Evolutionary conservation across 2,329 filamentous ascomycete genomes (phyloP).

Genomic region (Hymenoscyphus scutula): DNA sequence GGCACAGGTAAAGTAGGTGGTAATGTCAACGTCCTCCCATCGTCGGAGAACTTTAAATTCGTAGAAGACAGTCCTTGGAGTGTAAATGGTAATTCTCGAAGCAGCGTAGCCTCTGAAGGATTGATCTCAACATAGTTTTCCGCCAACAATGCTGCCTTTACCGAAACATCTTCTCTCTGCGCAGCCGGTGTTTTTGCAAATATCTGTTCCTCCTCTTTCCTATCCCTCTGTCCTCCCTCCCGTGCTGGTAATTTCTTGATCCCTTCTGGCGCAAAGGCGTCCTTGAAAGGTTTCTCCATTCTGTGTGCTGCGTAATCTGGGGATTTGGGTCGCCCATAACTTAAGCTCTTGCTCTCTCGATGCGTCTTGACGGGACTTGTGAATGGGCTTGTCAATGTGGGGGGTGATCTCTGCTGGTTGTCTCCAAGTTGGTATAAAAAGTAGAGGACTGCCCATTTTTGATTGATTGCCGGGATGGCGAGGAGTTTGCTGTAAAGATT

Average conservation of each 20-base stretch:
- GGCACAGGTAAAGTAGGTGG: slow-evolving; percentile 79
- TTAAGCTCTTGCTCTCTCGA: slow-evolving; percentile 21
- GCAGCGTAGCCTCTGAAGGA: slow-evolving; percentile 63
- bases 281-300: slow-evolving; percentile 39
- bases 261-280: slow-evolving; percentile 55
- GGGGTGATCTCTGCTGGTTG: slow-evolving; percentile 38
- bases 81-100: slow-evolving; percentile 86
- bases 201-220: slow-evolving; percentile 33
- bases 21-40: slow-evolving; percentile 64
- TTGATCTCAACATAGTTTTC: slow-evolving; percentile 56
- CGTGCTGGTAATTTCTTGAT: slow-evolving; percentile 38
- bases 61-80: slow-evolving; percentile 88
- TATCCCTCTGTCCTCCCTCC: slow-evolving; percentile 35
- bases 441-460: slow-evolving; percentile 97
- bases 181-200: slow-evolving; percentile 29
- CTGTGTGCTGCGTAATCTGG: slow-evolving; percentile 40
- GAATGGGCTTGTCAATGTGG: slow-evolving; percentile 34
- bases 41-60: slow-evolving; percentile 71
- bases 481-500: slow-evolving; percentile 88
- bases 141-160: slow-evolving; percentile 55
- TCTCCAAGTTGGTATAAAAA: slow-evolving; percentile 83
- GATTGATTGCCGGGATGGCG: slow-evolving; percentile 85
- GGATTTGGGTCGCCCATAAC: slow-evolving; percentile 23
- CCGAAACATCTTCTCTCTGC: slow-evolving; percentile 30
- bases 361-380: slow-evolving; percentile 33